These are phyloP conservation scores for Pyrenochaeta sp. DNA, from an alignment of 2,329 filamentous ascomycete genomes.

Conservation along the genomic window DNA sequence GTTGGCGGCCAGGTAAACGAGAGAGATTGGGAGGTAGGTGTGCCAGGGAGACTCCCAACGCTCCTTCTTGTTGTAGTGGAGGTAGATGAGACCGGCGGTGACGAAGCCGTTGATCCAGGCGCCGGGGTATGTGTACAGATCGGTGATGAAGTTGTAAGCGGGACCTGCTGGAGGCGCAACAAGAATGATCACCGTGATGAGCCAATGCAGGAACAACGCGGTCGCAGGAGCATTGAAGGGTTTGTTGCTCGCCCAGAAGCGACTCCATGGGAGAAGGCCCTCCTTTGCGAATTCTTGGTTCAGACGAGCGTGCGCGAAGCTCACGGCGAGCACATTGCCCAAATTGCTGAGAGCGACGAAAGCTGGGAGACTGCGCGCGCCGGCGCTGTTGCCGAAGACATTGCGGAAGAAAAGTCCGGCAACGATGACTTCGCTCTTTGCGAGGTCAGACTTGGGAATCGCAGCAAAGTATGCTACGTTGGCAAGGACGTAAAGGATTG, in stretches of 20 bases:
- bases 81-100: slow-evolving; percentile 44
- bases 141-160: slow-evolving; percentile 72
- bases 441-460: slow-evolving; percentile 65
- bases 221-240: slow-evolving; percentile 68
- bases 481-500: slow-evolving; percentile 67
- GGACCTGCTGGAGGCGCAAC: slow-evolving; percentile 71
- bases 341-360: slow-evolving; percentile 69
- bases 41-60: slow-evolving; percentile 50
- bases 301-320: slow-evolving; percentile 65
- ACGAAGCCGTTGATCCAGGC: slow-evolving; percentile 49
- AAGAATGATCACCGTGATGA: slow-evolving; percentile 70
- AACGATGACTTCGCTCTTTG: slow-evolving; percentile 66
- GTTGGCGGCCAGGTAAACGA: slow-evolving; percentile 52
- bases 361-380: slow-evolving; percentile 49
- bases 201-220: slow-evolving; percentile 68
- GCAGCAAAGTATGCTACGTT: slow-evolving; percentile 72
- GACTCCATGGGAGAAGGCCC: slow-evolving; percentile 69
- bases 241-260: slow-evolving; percentile 73
- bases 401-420: slow-evolving; percentile 68
- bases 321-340: slow-evolving; percentile 68
- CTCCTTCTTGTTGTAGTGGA: slow-evolving; percentile 43
- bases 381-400: slow-evolving; percentile 65
- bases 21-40: slow-evolving; percentile 42
- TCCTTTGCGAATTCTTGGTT: slow-evolving; percentile 75
- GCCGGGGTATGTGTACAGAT: slow-evolving; percentile 54